Evolutionary conservation across 306 rosid genomes (phyloP).

Genomic region (Echinosophora koreensis): DNA sequence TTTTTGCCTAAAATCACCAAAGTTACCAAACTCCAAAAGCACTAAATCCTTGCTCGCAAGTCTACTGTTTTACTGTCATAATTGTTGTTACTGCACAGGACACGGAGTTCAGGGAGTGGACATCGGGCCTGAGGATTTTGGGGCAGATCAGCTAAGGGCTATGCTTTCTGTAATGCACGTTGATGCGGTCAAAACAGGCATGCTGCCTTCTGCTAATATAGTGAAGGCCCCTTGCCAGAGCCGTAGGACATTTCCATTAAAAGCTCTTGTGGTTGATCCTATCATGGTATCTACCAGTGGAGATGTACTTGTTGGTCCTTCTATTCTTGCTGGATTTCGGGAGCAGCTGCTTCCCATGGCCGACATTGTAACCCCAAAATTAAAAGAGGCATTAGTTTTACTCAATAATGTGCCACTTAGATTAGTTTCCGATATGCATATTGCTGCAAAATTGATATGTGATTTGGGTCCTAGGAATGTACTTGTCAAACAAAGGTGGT

Average conservation of each 20-base stretch:
- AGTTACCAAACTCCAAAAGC: too few species aligned
- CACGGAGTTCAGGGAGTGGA: conserved; percentile 95
- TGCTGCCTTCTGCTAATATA: conserved; percentile 75
- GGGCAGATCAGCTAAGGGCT: conserved; percentile 75
- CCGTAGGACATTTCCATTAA: conserved; percentile 73
- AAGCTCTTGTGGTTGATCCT: conserved; percentile 96
- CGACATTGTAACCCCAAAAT: conserved; percentile 87
- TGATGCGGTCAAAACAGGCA: conserved; percentile 95
- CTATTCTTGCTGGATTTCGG: conserved; percentile 76
- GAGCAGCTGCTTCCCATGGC: conserved; percentile 89
- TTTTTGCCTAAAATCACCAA: too few species aligned
- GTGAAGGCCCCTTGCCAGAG: conserved; percentile 67
- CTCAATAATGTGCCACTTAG: conserved; percentile 71
- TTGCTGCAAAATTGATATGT: conserved; percentile 80
- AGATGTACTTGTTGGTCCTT: conserved; percentile 75
- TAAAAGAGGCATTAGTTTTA: conserved; percentile 87
- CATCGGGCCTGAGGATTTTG: conserved; percentile 72
- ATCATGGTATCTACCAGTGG: conserved; percentile 95
- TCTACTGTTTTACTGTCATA: conserved; percentile 87
- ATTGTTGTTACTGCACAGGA: conserved; percentile 94
- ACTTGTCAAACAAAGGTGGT: conserved; percentile 68
- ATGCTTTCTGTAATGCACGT: conserved; percentile 93
- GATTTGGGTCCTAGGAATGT: conserved; percentile 83
- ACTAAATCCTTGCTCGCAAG: too few species aligned
- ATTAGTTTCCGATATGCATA: conserved; percentile 83